Base-by-base conservation (phyloP, 2,329 filamentous ascomycete species). In the Alternaria sp. region DNA sequence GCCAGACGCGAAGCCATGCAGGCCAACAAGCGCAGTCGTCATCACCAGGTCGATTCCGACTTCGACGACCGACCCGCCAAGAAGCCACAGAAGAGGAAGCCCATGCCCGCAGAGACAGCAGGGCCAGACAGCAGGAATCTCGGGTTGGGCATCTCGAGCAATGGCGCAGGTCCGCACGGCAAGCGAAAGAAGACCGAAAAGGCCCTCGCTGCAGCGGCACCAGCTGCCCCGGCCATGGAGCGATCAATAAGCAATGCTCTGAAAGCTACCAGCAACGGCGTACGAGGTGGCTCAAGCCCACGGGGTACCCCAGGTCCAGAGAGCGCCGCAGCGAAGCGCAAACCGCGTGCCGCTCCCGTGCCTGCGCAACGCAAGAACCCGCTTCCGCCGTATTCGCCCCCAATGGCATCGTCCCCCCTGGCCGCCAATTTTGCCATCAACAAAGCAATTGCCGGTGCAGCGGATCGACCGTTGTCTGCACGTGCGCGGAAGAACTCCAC, bases 121-220 rank as follows among this genome's bases (percentile, higher is more conserved):
- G 82, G 78, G 47, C 59, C 71, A 17, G 79, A 81, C 40, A 68
- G 69, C 25, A 79, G 81, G 21, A 76, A 83, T 53, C 81, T 90
- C 36, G 91, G 91, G 3, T 81, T 93, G 36, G 91, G 90, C 44
- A 91, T 92, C 62, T 70, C 71, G 23, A 85, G 87, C 51, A 87
- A 88, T 64, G 84, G 85, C 10, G 73, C 84, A 19, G 85, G 86
- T 26, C 80, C 81, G 30, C 84, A 89, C 3, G 83, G 85, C 23
- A 97, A 97, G 82, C 87, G 93, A 73, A 89, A 93, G 68, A 96
- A 94, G 81, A 89, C 92, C 3, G 93, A 97, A 72, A 92, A 92
- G 67, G 74, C 77, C 11, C 70, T 79, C 19, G 72, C 75, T 13
- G 81, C 77, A 50, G 70, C 70, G n/a, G 63, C 58, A 26, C 61